Percentiles rank a stretch among this genome's conserved stretches.
phyloP scores from a whole-genome alignment of 2,329 filamentous ascomycete species.

The Penicillium brasilianum region DNA sequence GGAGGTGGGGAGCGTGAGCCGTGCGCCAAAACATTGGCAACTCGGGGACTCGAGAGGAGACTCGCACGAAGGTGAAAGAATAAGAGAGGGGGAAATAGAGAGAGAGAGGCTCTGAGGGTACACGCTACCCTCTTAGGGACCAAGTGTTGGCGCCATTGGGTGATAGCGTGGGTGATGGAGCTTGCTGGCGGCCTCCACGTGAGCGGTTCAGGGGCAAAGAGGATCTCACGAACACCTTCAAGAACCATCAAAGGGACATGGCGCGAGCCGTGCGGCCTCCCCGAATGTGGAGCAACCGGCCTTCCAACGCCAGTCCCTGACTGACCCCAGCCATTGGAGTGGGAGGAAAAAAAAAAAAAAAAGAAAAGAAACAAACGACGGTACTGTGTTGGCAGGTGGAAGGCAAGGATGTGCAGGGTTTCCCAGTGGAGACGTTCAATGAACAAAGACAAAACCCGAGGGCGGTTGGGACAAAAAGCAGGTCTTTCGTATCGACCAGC shows the following conservation, averaged over 20 bases:
- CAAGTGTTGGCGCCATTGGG: not conserved
- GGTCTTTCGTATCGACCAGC: not conserved
- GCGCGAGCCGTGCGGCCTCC: not conserved
- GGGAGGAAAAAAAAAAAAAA: not conserved
- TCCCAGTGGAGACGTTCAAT: not conserved
- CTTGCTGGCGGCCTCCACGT: not conserved
- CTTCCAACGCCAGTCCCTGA: too few species aligned
- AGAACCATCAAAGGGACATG: not conserved
- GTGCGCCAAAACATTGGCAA: not conserved
- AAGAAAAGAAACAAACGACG: too few species aligned
- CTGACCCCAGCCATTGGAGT: too few species aligned
- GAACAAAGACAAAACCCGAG: not conserved
- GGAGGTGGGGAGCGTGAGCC: constrained; percentile 7
- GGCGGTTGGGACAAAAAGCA: not conserved
- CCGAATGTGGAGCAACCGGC: not conserved
- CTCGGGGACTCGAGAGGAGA: not conserved
- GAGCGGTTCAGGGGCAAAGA: constrained; percentile 5
- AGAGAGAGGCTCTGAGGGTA: too few species aligned
- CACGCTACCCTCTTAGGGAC: not conserved
- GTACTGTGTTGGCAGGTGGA: not conserved
- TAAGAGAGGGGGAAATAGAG: not conserved
- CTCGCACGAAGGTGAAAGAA: too few species aligned
- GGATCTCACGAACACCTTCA: not conserved
- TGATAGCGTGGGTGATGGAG: constrained; percentile 1
- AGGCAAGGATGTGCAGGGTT: constrained; percentile 5